phyloP scores from a whole-genome alignment of 108 stramenopile species.

The Cylindrotheca closterium region DNA sequence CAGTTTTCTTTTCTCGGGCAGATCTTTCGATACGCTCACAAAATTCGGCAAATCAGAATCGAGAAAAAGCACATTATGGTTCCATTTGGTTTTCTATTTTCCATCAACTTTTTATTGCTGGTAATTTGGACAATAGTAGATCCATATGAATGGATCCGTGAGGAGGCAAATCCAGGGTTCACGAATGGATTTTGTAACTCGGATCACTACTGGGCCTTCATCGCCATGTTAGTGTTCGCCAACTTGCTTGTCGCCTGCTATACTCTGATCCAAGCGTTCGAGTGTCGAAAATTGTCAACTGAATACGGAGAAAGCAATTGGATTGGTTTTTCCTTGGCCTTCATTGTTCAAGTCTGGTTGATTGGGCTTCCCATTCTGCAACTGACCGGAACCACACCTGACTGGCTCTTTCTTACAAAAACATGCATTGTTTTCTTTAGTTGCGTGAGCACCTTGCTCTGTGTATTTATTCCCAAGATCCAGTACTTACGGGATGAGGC shows the following conservation, averaged over 20 bases:
- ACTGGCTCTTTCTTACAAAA: slow-evolving; percentile 23
- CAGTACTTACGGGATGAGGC: slow-evolving; percentile 10
- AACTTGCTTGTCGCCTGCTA: slow-evolving; percentile 29
- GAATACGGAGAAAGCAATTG: slow-evolving; percentile 45
- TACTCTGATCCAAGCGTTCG: slow-evolving; percentile 48
- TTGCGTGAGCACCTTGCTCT: slow-evolving; percentile 21
- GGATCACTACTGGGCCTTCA: background rate
- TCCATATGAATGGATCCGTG: slow-evolving; percentile 17
- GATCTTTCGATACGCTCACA: slow-evolving; percentile 18
- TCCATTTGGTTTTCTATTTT: slow-evolving; percentile 27
- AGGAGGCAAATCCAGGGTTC: background rate
- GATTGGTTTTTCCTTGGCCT: slow-evolving; percentile 29
- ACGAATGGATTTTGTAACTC: slow-evolving; percentile 27
- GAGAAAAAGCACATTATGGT: slow-evolving; percentile 20
- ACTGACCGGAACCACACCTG: slow-evolving; percentile 25
- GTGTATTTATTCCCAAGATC: slow-evolving; percentile 62
- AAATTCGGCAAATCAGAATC: slow-evolving; percentile 26
- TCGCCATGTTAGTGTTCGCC: slow-evolving; percentile 23
- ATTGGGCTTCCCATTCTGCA: slow-evolving; percentile 41
- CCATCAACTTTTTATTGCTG: slow-evolving; percentile 26
- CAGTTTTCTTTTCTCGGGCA: slow-evolving; percentile 3
- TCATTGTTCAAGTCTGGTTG: slow-evolving; percentile 39
- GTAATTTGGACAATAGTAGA: slow-evolving; percentile 29
- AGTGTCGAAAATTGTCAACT: slow-evolving; percentile 43
- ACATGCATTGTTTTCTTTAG: slow-evolving; percentile 29